These are phyloP conservation scores for Stachybotrys chartarum DNA, from an alignment of 2,329 filamentous ascomycete species.

Conservation along the genomic window DNA sequence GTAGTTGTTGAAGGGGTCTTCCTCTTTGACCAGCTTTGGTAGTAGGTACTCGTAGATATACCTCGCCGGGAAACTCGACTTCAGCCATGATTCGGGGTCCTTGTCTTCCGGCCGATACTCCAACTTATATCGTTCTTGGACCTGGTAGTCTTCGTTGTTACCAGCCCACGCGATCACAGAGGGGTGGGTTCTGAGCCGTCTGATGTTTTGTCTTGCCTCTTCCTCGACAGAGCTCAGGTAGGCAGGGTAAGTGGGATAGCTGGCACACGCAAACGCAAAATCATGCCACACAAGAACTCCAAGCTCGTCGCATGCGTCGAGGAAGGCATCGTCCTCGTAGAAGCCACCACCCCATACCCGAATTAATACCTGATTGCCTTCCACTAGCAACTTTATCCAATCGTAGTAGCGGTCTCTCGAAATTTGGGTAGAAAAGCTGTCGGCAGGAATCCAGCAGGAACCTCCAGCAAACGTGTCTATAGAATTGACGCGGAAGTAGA, in stretches of 20 bases:
- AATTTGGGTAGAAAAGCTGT: conserved; percentile 67
- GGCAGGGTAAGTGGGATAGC: conserved; percentile 55
- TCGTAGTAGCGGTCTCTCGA: conserved; percentile 53
- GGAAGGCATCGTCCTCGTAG: conserved; percentile 61
- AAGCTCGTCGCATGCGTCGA: conserved; percentile 60
- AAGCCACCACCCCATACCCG: conserved; percentile 20
- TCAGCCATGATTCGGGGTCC: conserved; percentile 69
- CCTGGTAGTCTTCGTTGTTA: conserved; percentile 78
- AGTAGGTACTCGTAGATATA: conserved; percentile 76
- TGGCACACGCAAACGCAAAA: conserved; percentile 64
- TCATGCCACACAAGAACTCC: conserved; percentile 67
- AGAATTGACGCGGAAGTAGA: conserved; percentile 69
- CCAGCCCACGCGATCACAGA: conserved; percentile 72
- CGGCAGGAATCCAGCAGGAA: conserved; percentile 73
- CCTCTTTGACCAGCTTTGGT: conserved; percentile 49
- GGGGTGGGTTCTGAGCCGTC: conserved; percentile 50
- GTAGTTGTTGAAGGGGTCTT: conserved; percentile 53
- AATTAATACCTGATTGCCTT: conserved; percentile 36
- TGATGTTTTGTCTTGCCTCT: conserved; percentile 57
- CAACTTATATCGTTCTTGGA: conserved; percentile 59
- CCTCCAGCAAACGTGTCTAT: conserved; percentile 68
- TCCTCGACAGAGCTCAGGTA: conserved; percentile 50
- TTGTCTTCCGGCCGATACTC: conserved; percentile 71
- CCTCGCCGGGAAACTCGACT: conserved; percentile 67
- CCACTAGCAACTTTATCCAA: conserved; percentile 60